These are phyloP conservation scores for Zymoseptoria tritici DNA, from an alignment of 2,329 filamentous ascomycete species.

Conservation along the genomic window DNA sequence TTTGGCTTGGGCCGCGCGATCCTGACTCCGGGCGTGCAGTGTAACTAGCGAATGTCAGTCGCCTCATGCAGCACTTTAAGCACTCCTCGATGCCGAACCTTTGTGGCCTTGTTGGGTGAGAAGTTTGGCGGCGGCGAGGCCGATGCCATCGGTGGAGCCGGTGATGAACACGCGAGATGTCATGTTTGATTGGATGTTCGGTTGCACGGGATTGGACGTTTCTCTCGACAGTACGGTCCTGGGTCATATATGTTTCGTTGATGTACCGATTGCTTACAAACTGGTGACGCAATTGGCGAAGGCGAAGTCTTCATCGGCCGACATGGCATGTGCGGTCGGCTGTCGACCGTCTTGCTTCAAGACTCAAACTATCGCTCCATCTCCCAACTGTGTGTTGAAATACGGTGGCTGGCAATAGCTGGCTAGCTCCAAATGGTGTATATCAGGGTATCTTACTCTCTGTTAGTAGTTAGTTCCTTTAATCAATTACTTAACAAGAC, in stretches of 20 bases:
- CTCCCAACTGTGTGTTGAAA: too few species aligned
- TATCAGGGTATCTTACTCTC: too few species aligned
- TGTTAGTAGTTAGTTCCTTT: too few species aligned
- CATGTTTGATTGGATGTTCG: neutral
- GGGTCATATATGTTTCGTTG: neutral
- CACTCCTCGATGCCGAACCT: too few species aligned
- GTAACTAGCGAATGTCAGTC: constrained; percentile 32
- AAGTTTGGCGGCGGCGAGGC: constrained; percentile 43
- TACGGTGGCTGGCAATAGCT: too few species aligned
- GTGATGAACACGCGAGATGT: constrained; percentile 49
- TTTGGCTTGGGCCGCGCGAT: constrained; percentile 45
- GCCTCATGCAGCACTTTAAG: too few species aligned
- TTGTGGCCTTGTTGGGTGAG: constrained; percentile 47
- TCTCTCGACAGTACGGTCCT: neutral
- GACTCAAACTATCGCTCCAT: neutral
- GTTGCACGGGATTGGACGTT: neutral
- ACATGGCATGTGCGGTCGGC: neutral
- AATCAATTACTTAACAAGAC: too few species aligned
- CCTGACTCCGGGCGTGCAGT: constrained; percentile 50
- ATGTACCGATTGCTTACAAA: neutral
- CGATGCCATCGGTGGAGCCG: constrained; percentile 52
- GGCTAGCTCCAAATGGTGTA: too few species aligned
- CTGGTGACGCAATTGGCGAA: neutral
- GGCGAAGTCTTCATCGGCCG: neutral
- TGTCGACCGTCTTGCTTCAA: neutral